These are phyloP conservation scores for Ophiostoma ips DNA, from an alignment of 2,329 filamentous ascomycete species.

Conservation along the genomic window DNA sequence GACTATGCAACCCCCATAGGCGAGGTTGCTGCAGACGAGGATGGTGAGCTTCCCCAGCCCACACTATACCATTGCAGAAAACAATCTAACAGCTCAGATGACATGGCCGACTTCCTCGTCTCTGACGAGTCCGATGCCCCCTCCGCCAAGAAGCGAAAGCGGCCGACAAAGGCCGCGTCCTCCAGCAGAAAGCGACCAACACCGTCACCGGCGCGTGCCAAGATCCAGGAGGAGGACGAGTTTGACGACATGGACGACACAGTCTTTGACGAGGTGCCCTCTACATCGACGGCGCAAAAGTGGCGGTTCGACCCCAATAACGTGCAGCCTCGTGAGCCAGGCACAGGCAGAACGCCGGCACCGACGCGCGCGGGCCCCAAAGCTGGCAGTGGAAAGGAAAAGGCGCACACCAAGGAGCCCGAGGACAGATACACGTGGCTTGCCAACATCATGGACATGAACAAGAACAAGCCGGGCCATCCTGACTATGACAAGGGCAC, in stretches of 20 bases:
- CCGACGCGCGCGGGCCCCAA: conserved; percentile 14
- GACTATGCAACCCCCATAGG: conserved; percentile 56
- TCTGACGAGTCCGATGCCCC: conserved; percentile 71
- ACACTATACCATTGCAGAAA: not conserved
- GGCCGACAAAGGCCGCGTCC: conserved; percentile 35
- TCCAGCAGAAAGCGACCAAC: conserved; percentile 53
- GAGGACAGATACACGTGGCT: conserved; percentile 85
- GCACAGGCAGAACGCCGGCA: conserved; percentile 11
- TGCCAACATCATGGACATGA: conserved; percentile 70
- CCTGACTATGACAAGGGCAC: conserved; percentile 86
- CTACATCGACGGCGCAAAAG: conserved; percentile 62
- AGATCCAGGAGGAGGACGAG: conserved; percentile 14
- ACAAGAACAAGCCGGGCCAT: conserved; percentile 62
- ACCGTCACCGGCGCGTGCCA: conserved; percentile 28
- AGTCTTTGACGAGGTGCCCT: conserved; percentile 39
- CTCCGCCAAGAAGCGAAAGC: conserved; percentile 60
- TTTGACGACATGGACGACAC: conserved; percentile 40
- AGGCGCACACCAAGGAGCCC: conserved; percentile 69
- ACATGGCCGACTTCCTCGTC: conserved; percentile 78
- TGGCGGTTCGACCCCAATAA: conserved; percentile 55
- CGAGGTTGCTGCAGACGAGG: conserved; percentile 47
- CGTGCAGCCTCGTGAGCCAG: conserved; percentile 20
- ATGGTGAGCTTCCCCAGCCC: conserved; percentile 28
- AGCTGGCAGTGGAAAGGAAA: conserved; percentile 34
- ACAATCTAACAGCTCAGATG: conserved; percentile 30